Conservation (phyloP, 2,329 filamentous ascomycete genomes). For the Clarireedia sp. region DNA sequence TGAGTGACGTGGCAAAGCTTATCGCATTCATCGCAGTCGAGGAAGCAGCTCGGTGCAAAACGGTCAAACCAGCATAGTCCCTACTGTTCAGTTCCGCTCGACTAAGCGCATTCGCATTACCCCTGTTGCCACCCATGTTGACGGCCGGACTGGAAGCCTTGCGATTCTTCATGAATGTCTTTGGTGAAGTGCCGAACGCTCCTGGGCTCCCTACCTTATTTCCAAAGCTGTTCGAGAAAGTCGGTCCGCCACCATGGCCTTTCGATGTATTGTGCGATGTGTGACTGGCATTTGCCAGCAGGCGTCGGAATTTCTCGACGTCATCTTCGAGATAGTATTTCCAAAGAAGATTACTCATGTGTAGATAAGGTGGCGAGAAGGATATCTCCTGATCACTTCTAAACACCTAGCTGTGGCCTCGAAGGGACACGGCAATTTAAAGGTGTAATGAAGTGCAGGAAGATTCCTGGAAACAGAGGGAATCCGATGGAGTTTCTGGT, state of each 20-base stretch:
- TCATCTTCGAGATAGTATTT: conserved; percentile 96
- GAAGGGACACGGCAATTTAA: conserved; percentile 82
- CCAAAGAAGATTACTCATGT: conserved; percentile 97
- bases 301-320: conserved; percentile 86
- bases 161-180: conserved; percentile 41
- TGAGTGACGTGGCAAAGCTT: conserved; percentile 68
- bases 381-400: conserved; percentile 28
- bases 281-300: conserved; percentile 66
- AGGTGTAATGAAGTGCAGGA: conserved; percentile 53
- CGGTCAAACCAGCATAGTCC: conserved; percentile 71
- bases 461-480: conserved; percentile 27
- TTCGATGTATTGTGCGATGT: conserved; percentile 44
- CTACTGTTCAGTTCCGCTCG: conserved; percentile 74
- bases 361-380: conserved; percentile 34
- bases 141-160: conserved; percentile 45
- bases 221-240: conserved; percentile 34
- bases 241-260: conserved; percentile 39
- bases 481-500: conserved; percentile 4
- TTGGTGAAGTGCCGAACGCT: conserved; percentile 40
- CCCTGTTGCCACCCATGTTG: conserved; percentile 37
- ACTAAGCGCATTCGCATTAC: conserved; percentile 35
- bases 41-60: conserved; percentile 78
- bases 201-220: conserved; percentile 29
- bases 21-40: conserved; percentile 62
- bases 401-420: conserved; percentile 84